These are phyloP conservation scores for Phytopythium kandeliae DNA, from an alignment of 352 stramenopile species.

Conservation along the genomic window DNA sequence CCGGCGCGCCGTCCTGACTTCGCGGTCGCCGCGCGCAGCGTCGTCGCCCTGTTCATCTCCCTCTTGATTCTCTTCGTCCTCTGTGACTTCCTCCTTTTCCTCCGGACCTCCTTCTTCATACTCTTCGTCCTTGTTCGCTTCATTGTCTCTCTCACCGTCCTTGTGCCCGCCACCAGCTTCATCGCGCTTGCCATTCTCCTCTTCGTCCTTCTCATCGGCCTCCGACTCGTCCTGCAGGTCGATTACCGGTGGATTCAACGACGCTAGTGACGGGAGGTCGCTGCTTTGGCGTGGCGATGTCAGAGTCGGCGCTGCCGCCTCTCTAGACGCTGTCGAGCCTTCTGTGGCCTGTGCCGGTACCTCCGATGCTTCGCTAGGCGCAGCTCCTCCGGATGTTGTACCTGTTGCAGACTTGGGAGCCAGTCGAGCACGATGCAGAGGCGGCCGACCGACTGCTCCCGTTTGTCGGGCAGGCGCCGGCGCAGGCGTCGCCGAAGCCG, in stretches of 20 bases:
- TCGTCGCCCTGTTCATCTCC: neutral
- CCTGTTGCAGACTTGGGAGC: neutral
- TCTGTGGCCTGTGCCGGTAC: no score
- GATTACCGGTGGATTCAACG: conserved; percentile 11
- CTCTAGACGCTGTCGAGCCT: no score
- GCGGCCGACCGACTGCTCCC: neutral
- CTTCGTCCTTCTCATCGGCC: conserved; percentile 16
- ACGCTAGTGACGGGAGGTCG: neutral
- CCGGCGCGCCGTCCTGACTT: neutral
- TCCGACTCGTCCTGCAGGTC: conserved; percentile 27
- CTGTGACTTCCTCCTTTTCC: neutral
- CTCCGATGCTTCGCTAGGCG: no score
- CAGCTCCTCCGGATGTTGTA: neutral
- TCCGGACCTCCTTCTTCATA: neutral
- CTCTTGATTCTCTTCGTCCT: neutral
- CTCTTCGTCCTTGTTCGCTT: neutral
- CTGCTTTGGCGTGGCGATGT: neutral
- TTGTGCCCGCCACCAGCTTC: no score
- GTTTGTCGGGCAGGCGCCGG: neutral
- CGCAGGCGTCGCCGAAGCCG: neutral
- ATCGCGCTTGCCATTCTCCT: neutral
- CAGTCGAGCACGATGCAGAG: neutral
- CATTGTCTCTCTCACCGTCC: no score
- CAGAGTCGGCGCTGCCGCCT: no score
- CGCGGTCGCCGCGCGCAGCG: neutral